Evolutionary conservation across 139 green algal genomes (phyloP).

Genomic region (Diplosphaera chodatii): DNA sequence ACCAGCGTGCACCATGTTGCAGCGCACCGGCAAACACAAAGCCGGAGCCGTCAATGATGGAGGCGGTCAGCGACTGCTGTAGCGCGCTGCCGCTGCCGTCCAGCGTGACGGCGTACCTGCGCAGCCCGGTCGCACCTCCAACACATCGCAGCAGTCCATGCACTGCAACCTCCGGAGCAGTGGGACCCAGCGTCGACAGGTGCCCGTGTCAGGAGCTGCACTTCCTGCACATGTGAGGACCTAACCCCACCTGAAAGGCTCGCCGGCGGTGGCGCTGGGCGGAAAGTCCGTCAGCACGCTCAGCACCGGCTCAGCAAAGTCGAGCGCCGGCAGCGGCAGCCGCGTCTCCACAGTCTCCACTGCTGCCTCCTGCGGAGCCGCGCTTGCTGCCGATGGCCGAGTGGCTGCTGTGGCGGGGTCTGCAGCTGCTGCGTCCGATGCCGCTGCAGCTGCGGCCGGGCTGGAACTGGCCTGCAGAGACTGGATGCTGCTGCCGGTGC

Average conservation of each 20-base stretch:
- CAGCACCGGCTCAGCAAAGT: background rate
- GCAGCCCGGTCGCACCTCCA: too few species aligned
- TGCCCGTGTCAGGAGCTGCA: too few species aligned
- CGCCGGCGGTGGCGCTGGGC: background rate
- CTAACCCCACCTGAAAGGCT: background rate
- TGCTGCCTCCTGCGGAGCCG: too few species aligned
- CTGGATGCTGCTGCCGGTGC: background rate
- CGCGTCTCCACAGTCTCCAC: background rate
- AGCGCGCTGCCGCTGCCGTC: background rate
- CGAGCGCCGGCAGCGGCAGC: background rate
- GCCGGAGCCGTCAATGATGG: background rate
- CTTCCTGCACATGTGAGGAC: too few species aligned
- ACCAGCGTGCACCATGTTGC: too few species aligned
- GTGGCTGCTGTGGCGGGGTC: too few species aligned
- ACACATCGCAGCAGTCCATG: too few species aligned
- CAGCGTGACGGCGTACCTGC: background rate
- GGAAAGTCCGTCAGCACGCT: background rate
- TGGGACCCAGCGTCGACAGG: too few species aligned
- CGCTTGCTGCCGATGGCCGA: too few species aligned
- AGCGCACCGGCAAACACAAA: background rate
- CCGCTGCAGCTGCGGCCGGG: background rate
- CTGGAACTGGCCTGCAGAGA: background rate
- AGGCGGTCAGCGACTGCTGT: background rate
- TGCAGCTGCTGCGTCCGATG: too few species aligned
- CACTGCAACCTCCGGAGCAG: too few species aligned